A percentile compares a stretch with the other conserved stretches of the same genome.
Conservation (phyloP, 306 rosid species). For the Myrica gale region DNA sequence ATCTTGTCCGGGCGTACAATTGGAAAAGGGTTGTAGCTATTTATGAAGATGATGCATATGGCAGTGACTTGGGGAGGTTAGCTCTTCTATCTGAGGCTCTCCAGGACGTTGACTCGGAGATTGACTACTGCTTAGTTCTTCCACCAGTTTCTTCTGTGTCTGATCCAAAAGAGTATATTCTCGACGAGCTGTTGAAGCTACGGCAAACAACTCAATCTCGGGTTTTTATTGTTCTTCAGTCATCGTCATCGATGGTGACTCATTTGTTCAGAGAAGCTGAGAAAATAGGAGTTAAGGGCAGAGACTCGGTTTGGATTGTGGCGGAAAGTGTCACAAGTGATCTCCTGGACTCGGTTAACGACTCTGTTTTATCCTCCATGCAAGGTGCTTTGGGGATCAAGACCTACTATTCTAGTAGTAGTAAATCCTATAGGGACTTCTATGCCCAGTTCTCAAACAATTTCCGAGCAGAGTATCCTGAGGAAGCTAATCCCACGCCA, state of each 20-base stretch:
- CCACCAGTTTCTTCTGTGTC: too few species aligned
- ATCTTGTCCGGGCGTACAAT: too few species aligned
- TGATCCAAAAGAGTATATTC: too few species aligned
- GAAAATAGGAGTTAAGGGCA: constrained; percentile 41
- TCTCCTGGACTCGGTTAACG: constrained; percentile 33
- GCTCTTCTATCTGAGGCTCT: too few species aligned
- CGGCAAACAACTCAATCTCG: too few species aligned
- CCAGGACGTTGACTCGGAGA: too few species aligned
- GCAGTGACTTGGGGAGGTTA: too few species aligned
- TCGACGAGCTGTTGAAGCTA: too few species aligned
- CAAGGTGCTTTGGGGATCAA: constrained; percentile 70
- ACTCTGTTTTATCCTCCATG: constrained; percentile 47
- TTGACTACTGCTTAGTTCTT: too few species aligned
- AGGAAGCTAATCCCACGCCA: constrained; percentile 45
- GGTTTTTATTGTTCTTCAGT: constrained; percentile 35
- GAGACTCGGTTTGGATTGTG: constrained; percentile 23
- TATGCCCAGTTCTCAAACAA: constrained; percentile 33
- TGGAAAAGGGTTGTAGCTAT: too few species aligned
- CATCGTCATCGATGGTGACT: constrained; percentile 47
- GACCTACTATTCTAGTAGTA: constrained; percentile 36
- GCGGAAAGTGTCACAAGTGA: too few species aligned
- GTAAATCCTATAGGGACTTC: constrained; percentile 29
- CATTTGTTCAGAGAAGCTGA: constrained; percentile 57
- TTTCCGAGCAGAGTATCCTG: constrained; percentile 31
- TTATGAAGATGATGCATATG: too few species aligned